Conservation (phyloP, 768 basidiomycete genomes). For the Thelephora ganbajun region DNA sequence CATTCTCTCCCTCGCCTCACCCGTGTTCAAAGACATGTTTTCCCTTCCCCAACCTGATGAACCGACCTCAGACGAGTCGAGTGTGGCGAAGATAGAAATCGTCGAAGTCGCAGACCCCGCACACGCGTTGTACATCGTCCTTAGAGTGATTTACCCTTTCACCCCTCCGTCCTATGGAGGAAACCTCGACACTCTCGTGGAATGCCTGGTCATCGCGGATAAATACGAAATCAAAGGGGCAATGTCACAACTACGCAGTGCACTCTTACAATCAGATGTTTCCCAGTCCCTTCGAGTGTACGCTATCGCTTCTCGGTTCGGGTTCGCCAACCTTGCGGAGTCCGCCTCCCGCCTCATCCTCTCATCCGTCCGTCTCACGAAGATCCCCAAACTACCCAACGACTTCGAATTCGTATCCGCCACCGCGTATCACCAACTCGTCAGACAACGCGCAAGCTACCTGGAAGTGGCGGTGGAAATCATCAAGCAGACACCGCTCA, state of each 20-base stretch:
- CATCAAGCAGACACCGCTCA: not conserved
- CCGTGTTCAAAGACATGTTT: not conserved
- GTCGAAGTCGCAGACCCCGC: slow-evolving; percentile 2
- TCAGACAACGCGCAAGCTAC: too few relatives aligned
- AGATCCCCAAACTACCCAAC: too few relatives aligned
- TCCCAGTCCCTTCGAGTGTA: slow-evolving; percentile 3
- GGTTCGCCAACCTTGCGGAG: not conserved
- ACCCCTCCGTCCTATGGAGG: slow-evolving; percentile 1
- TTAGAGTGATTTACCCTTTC: slow-evolving; percentile 7
- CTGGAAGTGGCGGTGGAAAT: not conserved
- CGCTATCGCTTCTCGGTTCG: slow-evolving; percentile 4
- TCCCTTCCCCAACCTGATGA: not conserved
- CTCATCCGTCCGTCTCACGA: too few relatives aligned
- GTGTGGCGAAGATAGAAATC: not conserved
- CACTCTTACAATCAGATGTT: not conserved
- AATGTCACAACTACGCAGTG: not conserved
- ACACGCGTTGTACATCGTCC: slow-evolving; percentile 3
- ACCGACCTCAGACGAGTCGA: not conserved
- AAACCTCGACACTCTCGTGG: slow-evolving; percentile 5
- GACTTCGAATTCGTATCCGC: too few relatives aligned
- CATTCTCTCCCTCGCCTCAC: too few relatives aligned
- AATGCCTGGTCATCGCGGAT: slow-evolving; percentile 1
- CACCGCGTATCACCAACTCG: too few relatives aligned
- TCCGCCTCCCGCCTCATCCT: too few relatives aligned
- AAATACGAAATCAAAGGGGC: slow-evolving; percentile 6